Conservation (phyloP, 768 basidiomycete species). For the Gelatoporia subvermispora region DNA sequence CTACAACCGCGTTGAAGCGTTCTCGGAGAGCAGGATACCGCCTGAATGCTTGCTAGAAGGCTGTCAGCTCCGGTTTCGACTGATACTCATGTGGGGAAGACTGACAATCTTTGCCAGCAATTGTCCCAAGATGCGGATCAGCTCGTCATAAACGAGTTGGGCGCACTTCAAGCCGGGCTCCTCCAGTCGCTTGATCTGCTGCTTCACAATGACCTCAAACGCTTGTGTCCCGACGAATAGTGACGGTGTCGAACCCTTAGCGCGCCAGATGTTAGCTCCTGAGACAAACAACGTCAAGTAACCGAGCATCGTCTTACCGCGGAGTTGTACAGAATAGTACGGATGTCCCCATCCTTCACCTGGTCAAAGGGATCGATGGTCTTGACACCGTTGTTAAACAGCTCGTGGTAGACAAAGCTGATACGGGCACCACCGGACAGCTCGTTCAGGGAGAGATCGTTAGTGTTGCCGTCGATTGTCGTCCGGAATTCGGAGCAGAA, state of each 20-base stretch:
- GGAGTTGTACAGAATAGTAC: constrained; percentile 95
- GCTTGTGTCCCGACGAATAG: constrained; percentile 96
- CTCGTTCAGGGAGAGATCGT: constrained; percentile 92
- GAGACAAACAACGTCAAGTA: neutral
- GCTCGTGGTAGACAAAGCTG: constrained; percentile 97
- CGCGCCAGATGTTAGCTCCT: neutral
- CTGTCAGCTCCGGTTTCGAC: neutral
- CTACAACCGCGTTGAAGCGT: constrained; percentile 92
- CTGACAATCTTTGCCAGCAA: constrained; percentile 84
- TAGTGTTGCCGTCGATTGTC: constrained; percentile 95
- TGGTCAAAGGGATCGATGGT: constrained; percentile 98
- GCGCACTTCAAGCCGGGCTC: constrained; percentile 93
- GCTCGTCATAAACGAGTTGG: constrained; percentile 93
- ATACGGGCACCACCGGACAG: constrained; percentile 98
- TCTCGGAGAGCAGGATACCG: constrained; percentile 96
- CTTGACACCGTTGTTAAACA: constrained; percentile 96
- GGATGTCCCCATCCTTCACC: constrained; percentile 97
- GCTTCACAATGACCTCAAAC: constrained; percentile 98
- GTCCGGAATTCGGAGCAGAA: constrained; percentile 97
- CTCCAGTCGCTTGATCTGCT: constrained; percentile 95
- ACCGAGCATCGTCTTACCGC: constrained; percentile 56
- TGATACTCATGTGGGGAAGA: constrained; percentile 8
- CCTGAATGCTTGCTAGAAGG: constrained; percentile 82
- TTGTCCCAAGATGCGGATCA: constrained; percentile 93
- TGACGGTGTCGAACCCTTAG: constrained; percentile 88